Evolutionary conservation across 1,284 basidiomycete genomes (phyloP), one percentile per base, ranked within the genome.

Genomic region (Sporisorium graminicola): DNA sequence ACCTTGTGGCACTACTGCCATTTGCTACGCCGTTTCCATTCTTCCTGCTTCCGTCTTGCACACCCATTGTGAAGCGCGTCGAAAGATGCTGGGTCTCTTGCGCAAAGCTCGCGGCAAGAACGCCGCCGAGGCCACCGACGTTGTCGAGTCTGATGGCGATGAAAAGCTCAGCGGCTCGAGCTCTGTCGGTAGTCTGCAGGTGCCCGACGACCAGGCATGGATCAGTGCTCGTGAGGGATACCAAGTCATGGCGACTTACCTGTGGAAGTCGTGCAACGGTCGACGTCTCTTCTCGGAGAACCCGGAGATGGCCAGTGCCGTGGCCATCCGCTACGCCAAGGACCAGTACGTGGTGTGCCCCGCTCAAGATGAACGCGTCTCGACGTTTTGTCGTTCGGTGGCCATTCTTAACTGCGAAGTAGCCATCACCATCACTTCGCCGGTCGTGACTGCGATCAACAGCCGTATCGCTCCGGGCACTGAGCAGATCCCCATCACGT

Each of bases 341-440:
- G 29, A 31, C 29, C 29, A 31, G 29, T 81, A 81, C 54, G 67
- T 74, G 9, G 51, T 69, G 9, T 79, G 62, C 52, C 77, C 77
- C 2, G 46, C 63, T 2, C 22, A 58, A 3, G 65, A 68, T 43
- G 68, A 73, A 5, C 26, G 63, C 1, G 50, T 79, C 29, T 40
- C 27, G 10, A 22, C 37, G 14, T 81, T 73, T 59, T 72, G 53
- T 56, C 50, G 42, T 91, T 92, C 86, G 9, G 88, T 94, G 8
- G 88, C 90, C 10, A 86, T 87, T 29, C 87, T 94, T 59, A 94
- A 94, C 80, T 91, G 92, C 16, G 90, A 92, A 52, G 91, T 93
- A 47, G 92, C 92, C 5, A 90, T 93, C 80, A 93, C 93, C 86
- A 87, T 92, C 46, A 90, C 92, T 44, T 91, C 90, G 77, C 91